Base-by-base conservation (phyloP, 2,329 filamentous ascomycete genomes). In the Ascochyta pisi region DNA sequence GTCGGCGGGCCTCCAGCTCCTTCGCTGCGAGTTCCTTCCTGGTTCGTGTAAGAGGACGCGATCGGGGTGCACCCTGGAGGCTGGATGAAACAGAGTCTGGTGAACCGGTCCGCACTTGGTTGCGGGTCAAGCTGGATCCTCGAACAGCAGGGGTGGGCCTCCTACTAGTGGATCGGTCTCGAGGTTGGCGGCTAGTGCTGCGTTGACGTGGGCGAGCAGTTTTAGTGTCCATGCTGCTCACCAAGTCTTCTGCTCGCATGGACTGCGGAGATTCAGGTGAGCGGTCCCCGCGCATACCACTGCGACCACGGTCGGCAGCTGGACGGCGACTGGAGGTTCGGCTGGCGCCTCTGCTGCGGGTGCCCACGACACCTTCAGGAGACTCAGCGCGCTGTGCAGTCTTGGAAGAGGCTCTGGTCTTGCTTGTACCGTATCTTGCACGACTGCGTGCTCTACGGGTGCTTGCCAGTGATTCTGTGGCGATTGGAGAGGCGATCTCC, bases 1-100 rank as follows among this genome's bases (percentile, higher is more conserved):
- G 86, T 54, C 94, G 88, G 26, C 94, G 87, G 68, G 95, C 91
- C 75, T 97, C 93, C 0, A 98, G 84, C 75, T 97, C 93, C 43
- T 89, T 87, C 7, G 92, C 92, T 9, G 78, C 80, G 19, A 78
- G 66, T 57, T 78, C 77, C 62, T 79, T 81, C 56, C 76, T 76
- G 49, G 72, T 75, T 54, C 77, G 61, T n/a, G 67, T 66, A 16
- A 65, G 59, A 15, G 65, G 63, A 55, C 71, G 62, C 29, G 62
- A 50, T 34, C 62, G 66, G 22, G 66, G 56, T 3, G 63, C 50
- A 35, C 68, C 70, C 2, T 70, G 73, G 13, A 71, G 69, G 16
- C 68, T 66, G 10, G 73, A 75, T 19, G 65, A 57, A 43, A 73
- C 62, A 0, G 73, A 76, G 16, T 75, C 74, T 22, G 70, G 72